Conservation (phyloP, 2,329 filamentous ascomycete genomes). For the Magnaporthiopsis rhizophila region DNA sequence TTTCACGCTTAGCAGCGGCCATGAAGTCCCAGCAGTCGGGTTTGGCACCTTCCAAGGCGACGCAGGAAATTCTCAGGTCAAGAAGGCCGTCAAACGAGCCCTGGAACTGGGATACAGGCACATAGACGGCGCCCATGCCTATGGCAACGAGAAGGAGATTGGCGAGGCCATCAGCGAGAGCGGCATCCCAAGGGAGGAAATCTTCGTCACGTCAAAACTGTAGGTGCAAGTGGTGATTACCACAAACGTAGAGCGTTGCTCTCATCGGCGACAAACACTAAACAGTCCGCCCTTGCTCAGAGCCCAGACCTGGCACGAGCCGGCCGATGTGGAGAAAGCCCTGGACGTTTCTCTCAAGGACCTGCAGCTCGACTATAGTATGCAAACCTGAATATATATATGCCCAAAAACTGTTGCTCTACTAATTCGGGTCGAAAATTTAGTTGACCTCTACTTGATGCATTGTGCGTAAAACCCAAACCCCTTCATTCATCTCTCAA, state of each 20-base stretch:
- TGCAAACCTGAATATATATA: not conserved
- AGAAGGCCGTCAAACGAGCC: not conserved
- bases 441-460: slow-evolving; percentile 3
- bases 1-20: not conserved
- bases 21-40: slow-evolving; percentile 1
- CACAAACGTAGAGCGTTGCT: not conserved
- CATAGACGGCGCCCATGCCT: slow-evolving; percentile 55
- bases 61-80: not conserved
- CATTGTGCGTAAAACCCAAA: not conserved
- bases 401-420: not conserved
- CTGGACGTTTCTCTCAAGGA: not conserved
- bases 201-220: slow-evolving; percentile 44
- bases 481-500: not conserved
- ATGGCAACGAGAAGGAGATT: slow-evolving; percentile 54
- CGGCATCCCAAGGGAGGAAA: slow-evolving; percentile 40
- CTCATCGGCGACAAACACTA: too few relatives aligned
- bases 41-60: slow-evolving; percentile 1
- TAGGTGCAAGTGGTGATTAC: not conserved
- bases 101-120: slow-evolving; percentile 39
- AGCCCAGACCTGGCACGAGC: slow-evolving; percentile 4
- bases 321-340: not conserved
- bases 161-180: slow-evolving; percentile 49
- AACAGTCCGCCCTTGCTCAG: not conserved
- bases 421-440: too few relatives aligned
- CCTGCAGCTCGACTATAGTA: not conserved